Conservation (phyloP, 2,329 filamentous ascomycete genomes). For the Chaetomiaceae sp. region DNA sequence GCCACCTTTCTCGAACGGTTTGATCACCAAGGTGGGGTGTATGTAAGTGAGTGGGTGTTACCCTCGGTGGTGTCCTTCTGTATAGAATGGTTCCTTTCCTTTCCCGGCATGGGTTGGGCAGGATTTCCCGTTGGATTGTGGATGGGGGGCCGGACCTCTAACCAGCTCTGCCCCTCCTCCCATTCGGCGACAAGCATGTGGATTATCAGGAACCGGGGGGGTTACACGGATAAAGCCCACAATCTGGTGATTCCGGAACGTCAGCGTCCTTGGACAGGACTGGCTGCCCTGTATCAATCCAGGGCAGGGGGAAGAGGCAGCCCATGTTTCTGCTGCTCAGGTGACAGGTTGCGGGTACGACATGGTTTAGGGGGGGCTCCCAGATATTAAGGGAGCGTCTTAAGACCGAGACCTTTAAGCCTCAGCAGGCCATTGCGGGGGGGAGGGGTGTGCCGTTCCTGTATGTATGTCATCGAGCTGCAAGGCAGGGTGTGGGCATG, state of each 20-base stretch:
- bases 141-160: constrained; percentile 1
- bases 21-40: constrained; percentile 19
- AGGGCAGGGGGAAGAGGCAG: constrained; percentile 18
- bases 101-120: constrained; percentile 1
- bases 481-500: constrained; percentile 13
- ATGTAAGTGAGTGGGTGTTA: constrained; percentile 1
- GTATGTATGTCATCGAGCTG: constrained; percentile 20
- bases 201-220: constrained; percentile 19
- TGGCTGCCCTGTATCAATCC: constrained; percentile 17
- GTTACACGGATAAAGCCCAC: constrained; percentile 25
- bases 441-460: too few relatives aligned
- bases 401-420: constrained; percentile 18
- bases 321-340: constrained; percentile 20
- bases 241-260: constrained; percentile 22
- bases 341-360: constrained; percentile 20
- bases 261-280: constrained; percentile 21
- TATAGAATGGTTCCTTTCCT: too few relatives aligned
- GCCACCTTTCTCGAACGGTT: constrained; percentile 16
- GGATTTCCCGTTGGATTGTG: neutral
- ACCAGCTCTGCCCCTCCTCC: too few relatives aligned
- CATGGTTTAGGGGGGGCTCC: constrained; percentile 3
- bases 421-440: constrained; percentile 11
- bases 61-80: neutral
- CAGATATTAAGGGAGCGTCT: constrained; percentile 19
- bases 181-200: neutral